A percentile compares a stretch with the other conserved stretches of the same genome.
Conservation (phyloP, 2,329 filamentous ascomycete genomes). For the Tolypocladium tropicale region DNA sequence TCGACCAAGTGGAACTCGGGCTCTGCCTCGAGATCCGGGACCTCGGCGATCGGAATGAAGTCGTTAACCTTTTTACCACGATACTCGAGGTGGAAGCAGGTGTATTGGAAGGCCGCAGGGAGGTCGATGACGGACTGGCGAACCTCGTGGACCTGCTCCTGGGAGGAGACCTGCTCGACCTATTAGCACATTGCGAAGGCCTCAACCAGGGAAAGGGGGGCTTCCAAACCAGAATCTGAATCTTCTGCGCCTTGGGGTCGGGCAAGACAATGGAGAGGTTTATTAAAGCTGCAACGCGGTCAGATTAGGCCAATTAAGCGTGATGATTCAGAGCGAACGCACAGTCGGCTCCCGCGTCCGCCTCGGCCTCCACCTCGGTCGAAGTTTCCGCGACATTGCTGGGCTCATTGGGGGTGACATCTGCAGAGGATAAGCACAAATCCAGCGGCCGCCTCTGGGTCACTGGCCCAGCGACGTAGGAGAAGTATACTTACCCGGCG, state of each 20-base stretch:
- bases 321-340: constrained; percentile 1
- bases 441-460: constrained; percentile 1
- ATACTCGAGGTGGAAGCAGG: constrained; percentile 96
- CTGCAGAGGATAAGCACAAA: not conserved
- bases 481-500: constrained; percentile 7
- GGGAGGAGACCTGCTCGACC: constrained; percentile 60
- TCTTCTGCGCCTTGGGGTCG: constrained; percentile 59
- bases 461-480: not conserved
- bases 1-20: constrained; percentile 76
- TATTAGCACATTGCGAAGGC: not conserved
- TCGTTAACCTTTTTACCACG: constrained; percentile 87
- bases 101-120: constrained; percentile 89
- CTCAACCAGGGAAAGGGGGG: no score
- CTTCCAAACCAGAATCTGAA: constrained; percentile 68
- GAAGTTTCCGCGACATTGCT: constrained; percentile 13
- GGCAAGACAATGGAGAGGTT: constrained; percentile 71
- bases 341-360: constrained; percentile 25
- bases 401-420: constrained; percentile 13
- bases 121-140: constrained; percentile 93
- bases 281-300: constrained; percentile 34
- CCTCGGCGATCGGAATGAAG: constrained; percentile 84
- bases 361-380: constrained; percentile 16
- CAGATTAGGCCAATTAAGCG: not conserved
- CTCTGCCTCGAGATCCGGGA: constrained; percentile 65
- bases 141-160: constrained; percentile 96